These are phyloP conservation scores for Trifolium dubium DNA, from an alignment of 306 rosid genomes.

Conservation along the genomic window DNA sequence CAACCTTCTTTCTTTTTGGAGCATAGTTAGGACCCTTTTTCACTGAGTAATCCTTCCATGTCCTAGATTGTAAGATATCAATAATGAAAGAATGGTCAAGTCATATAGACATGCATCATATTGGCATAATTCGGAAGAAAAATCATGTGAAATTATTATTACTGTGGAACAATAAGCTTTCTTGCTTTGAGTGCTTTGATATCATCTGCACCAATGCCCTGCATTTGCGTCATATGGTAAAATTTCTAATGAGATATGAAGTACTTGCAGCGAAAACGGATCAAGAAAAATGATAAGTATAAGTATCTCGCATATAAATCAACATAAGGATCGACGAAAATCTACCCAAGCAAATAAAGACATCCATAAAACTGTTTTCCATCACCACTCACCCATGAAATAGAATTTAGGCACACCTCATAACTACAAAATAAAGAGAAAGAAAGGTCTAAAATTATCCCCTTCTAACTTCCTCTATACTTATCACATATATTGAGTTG, in stretches of 20 bases:
- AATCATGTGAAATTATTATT: neutral
- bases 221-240: slow-evolving; percentile 10
- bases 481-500: neutral
- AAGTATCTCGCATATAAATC: neutral
- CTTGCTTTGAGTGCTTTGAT: slow-evolving; percentile 33
- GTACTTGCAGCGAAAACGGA: neutral
- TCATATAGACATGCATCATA: neutral
- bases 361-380: neutral
- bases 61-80: slow-evolving; percentile 16
- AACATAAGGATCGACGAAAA: neutral
- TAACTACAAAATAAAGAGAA: neutral
- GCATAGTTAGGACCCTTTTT: slow-evolving; percentile 35
- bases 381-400: neutral
- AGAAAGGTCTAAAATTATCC: neutral
- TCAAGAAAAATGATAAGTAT: neutral
- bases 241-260: neutral
- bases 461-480: neutral
- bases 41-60: slow-evolving; percentile 30
- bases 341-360: neutral
- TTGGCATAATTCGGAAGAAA: neutral
- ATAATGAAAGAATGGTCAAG: neutral
- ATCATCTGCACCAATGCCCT: slow-evolving; percentile 24
- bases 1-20: slow-evolving; percentile 34
- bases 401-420: slow-evolving; percentile 12
- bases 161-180: slow-evolving; percentile 30